Base-by-base conservation (phyloP, 345 rosid species). In the Brassica incana region DNA sequence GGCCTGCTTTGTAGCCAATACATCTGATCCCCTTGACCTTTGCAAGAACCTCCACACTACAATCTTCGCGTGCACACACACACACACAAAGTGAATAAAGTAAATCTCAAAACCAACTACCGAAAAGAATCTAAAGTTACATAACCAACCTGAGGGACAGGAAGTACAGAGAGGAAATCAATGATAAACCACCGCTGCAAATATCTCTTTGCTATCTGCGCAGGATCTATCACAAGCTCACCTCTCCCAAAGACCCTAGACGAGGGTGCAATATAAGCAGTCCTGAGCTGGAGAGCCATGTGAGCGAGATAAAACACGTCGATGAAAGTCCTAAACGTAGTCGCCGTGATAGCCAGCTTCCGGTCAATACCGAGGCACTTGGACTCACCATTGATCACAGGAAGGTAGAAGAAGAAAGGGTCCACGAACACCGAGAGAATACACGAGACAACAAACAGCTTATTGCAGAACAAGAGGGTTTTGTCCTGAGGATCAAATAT, bases 161-260 rank as follows among this genome's bases (percentile, higher is more conserved):
- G 98, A 58, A 94, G 83, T 45, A 92, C 84, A 14, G 98, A 87
- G 80, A 94, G 97, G 71, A 94, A 88, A 80, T 94, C 98, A 68
- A 92, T 65, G 74, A 92, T 78, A 87, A 94, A 94, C 85, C 89
- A 85, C 52, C 83, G 78, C 16, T 48, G 85, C 86, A 92, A 78
- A 86, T 94, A 94, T 76, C 95, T 84, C 85, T 92, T 94, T 67
- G 98, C 98, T 69, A 94, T 92, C 86, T 86, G 87, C 67, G 88
- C 90, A 75, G 97, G 90, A 78, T 92, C 95, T 67, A 91, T 92
- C 76, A 94, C 98, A 60, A 92, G 97, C 87, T 92, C 98, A 73
- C 98, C 98, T 6, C 98, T 85, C 72, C 98, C 98, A 71, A 94
- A 94, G 64, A 92, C 97, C 74, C 97, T 91, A 64, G 98, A 94